A percentile compares a stretch with the other conserved stretches of the same genome.
Evolutionary conservation across 192 early-diverging fungal species (phyloP).

Genomic region (Ramicandelaber brevisporus): DNA sequence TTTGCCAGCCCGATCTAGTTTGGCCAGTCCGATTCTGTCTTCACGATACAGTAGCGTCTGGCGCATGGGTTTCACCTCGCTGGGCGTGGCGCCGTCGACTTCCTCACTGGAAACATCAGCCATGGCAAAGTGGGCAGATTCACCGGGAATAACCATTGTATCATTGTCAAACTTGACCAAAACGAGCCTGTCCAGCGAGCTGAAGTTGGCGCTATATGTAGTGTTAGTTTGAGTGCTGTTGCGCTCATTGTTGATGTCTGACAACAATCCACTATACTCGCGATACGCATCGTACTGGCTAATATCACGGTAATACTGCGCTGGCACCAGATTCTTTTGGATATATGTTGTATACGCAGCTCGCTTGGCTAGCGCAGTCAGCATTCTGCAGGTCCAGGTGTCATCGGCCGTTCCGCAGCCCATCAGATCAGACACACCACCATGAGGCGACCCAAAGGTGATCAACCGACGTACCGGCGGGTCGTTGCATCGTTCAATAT

Average conservation of each 20-base stretch:
- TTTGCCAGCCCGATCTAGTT: constrained; percentile 17
- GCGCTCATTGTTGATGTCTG: constrained; percentile 67
- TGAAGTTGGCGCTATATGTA: constrained; percentile 28
- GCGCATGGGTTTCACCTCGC: no score
- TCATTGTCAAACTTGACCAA: constrained; percentile 60
- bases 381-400: constrained; percentile 29
- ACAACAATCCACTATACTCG: constrained; percentile 55
- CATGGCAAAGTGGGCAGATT: constrained; percentile 49
- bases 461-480: constrained; percentile 50
- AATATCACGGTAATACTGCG: constrained; percentile 77
- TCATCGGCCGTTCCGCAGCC: constrained; percentile 30
- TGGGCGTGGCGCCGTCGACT: no score
- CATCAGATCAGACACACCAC: constrained; percentile 55
- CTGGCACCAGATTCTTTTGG: constrained; percentile 62
- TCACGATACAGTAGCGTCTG: constrained; percentile 32
- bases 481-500: constrained; percentile 57
- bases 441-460: constrained; percentile 70
- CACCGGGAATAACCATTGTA: constrained; percentile 37
- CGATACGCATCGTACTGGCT: constrained; percentile 40
- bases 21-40: constrained; percentile 41
- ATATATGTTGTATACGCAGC: constrained; percentile 73
- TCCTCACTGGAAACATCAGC: constrained; percentile 22
- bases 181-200: constrained; percentile 46
- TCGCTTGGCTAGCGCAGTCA: constrained; percentile 44
- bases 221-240: constrained; percentile 14